Base-by-base conservation (phyloP, 2,329 filamentous ascomycete species). In the Aotearoamyces nothofagi region DNA sequence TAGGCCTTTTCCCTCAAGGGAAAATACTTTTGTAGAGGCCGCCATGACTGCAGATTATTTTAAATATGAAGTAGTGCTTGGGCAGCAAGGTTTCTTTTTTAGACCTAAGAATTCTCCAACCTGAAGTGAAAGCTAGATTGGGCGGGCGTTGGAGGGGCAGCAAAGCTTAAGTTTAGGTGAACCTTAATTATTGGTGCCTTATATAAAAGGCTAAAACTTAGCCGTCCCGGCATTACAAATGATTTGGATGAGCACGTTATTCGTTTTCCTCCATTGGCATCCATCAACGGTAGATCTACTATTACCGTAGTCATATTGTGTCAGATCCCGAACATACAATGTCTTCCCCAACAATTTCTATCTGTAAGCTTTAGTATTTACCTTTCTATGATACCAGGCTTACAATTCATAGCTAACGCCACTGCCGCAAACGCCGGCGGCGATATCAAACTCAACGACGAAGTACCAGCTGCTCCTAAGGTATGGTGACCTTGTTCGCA, bases 1-100 rank as follows among this genome's bases (percentile, higher is more conserved):
- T 45, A 96, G 69, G 47, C 78, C 78, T 61, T 79, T 90, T 55
- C 81, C 84, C 56, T 92, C 81, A 42, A 96, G 73, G 43, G 84
- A 86, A 60, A 94, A 96, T 49, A 82, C 52, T 53, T 79, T 84
- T 32, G 55, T 49, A 15, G 58, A 52, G 44, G 57, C 48, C 45
- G 63, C 58, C 67, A 67, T 74, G 27, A 32, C 41, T 34, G 33
- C 27, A 23, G 29, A n/a, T n/a, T 16, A 26, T 38, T 52, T 49
- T 47, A 48, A 45, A 46, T 51, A 50, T 33, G 39, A n/a, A 44
- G 40, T 39, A 10, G 22, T 23, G 22, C 22, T 26, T 11, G 10
- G 17, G n/a, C n/a, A n/a, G n/a, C n/a, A n/a, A n/a, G n/a, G n/a
- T n/a, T n/a, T n/a, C n/a, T n/a, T n/a, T n/a, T n/a, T n/a, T n/a